phyloP scores from a whole-genome alignment of 108 stramenopile genomes.

The Nannochloropsis oceanica region DNA sequence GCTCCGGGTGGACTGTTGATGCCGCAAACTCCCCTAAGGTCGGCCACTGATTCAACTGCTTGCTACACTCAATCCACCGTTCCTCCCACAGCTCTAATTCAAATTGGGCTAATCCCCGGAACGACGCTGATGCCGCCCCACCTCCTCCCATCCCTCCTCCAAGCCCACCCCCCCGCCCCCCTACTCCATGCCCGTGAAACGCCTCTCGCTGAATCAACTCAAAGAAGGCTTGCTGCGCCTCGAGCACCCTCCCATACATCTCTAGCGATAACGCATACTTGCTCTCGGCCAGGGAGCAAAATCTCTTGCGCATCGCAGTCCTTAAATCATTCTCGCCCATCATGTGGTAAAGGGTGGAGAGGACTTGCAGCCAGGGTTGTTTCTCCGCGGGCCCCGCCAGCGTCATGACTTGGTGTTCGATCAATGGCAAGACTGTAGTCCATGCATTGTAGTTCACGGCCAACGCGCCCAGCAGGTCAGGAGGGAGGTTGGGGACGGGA shows the following conservation, averaged over 20 bases:
- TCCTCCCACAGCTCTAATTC: slow-evolving; percentile 78
- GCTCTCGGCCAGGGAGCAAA: not conserved
- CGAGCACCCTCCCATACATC: slow-evolving; percentile 8
- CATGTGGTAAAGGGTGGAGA: slow-evolving; percentile 23
- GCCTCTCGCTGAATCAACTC: slow-evolving; percentile 11
- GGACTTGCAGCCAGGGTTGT: slow-evolving; percentile 18
- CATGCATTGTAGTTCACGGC: slow-evolving; percentile 24
- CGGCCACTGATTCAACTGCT: slow-evolving; percentile 65
- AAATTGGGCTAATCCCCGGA: slow-evolving; percentile 22
- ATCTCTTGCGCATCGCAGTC: slow-evolving; percentile 1
- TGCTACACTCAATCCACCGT: slow-evolving; percentile 66
- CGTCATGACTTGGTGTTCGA: not conserved
- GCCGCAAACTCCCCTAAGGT: slow-evolving; percentile 61
- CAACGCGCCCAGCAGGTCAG: slow-evolving; percentile 16
- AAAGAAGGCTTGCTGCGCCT: slow-evolving; percentile 24
- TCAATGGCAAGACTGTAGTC: not conserved
- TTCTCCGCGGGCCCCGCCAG: slow-evolving; percentile 7
- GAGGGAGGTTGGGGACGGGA: slow-evolving; percentile 24
- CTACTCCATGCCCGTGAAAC: not conserved
- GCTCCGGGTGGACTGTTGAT: slow-evolving; percentile 37
- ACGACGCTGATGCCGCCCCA: not conserved
- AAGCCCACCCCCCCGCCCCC: not conserved
- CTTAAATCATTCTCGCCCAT: slow-evolving; percentile 23
- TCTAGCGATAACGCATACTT: slow-evolving; percentile 21
- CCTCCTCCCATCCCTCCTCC: not conserved